phyloP scores from a whole-genome alignment of 768 basidiomycete genomes.

The Serendipita sp. region DNA sequence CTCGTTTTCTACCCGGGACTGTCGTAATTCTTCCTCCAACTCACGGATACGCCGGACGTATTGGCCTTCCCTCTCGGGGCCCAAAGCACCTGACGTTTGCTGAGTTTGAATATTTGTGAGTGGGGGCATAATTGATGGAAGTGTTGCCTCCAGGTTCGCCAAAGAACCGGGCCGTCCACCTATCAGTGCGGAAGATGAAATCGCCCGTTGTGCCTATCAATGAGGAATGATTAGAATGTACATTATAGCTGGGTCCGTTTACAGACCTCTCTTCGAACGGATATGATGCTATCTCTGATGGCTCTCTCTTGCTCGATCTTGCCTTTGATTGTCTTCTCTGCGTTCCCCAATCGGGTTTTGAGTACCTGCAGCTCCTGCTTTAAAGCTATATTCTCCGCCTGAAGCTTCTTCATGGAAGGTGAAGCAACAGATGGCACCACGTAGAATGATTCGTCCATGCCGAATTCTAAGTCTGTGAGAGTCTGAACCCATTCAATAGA shows the following conservation, averaged over 20 bases:
- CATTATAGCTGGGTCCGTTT: not conserved
- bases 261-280: slow-evolving; percentile 47
- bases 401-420: slow-evolving; percentile 35
- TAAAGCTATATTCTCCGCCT: slow-evolving; percentile 50
- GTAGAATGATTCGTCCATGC: slow-evolving; percentile 46
- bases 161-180: slow-evolving; percentile 24
- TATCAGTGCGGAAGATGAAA: slow-evolving; percentile 41
- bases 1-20: slow-evolving; percentile 53
- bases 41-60: slow-evolving; percentile 43
- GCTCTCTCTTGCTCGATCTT: slow-evolving; percentile 67
- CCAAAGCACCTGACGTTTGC: slow-evolving; percentile 33
- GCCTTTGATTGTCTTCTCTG: slow-evolving; percentile 47
- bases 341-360: slow-evolving; percentile 39
- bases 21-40: slow-evolving; percentile 61
- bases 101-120: slow-evolving; percentile 36
- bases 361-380: slow-evolving; percentile 42
- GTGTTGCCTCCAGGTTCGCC: slow-evolving; percentile 39
- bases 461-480: not conserved
- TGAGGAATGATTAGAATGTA: not conserved
- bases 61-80: slow-evolving; percentile 33
- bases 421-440: slow-evolving; percentile 36
- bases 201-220: slow-evolving; percentile 57
- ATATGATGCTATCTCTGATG: slow-evolving; percentile 64
- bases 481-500: slow-evolving; percentile 3
- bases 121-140: slow-evolving; percentile 30